Evolutionary conservation across 2,329 filamentous ascomycete genomes (phyloP).

Genomic region (Colletotrichum falcatum): DNA sequence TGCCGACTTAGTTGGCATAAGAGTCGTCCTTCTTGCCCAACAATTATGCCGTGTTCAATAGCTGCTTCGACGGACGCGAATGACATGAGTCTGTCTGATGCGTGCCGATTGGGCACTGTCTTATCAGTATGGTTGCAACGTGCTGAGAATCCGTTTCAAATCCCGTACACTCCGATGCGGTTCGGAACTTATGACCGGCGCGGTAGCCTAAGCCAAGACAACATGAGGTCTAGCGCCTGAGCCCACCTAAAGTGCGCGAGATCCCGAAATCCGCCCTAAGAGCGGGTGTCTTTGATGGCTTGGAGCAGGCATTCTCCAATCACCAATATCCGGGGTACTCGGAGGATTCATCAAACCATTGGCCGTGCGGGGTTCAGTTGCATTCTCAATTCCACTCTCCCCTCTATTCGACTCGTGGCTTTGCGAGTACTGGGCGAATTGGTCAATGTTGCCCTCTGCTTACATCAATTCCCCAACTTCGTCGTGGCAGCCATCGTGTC

Average conservation of each 20-base stretch:
- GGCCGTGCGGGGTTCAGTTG: background rate
- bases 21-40: background rate
- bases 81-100: background rate
- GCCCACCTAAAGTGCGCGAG: constrained; percentile 2
- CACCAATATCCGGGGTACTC: constrained; percentile 28
- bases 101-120: background rate
- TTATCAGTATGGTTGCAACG: background rate
- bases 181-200: constrained; percentile 27
- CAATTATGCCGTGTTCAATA: background rate
- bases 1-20: background rate
- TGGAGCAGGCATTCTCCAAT: constrained; percentile 24
- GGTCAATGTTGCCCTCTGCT: background rate
- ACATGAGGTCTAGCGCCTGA: background rate
- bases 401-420: background rate
- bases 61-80: background rate
- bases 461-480: background rate
- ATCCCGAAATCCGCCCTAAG: constrained; percentile 28
- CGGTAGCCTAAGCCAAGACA: background rate
- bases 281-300: constrained; percentile 28
- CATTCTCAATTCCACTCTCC: background rate
- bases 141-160: background rate
- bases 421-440: background rate
- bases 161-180: constrained; percentile 22
- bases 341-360: constrained; percentile 18
- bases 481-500: background rate